phyloP scores from a whole-genome alignment of 805 yeast species.

The Spathaspora boniae region DNA sequence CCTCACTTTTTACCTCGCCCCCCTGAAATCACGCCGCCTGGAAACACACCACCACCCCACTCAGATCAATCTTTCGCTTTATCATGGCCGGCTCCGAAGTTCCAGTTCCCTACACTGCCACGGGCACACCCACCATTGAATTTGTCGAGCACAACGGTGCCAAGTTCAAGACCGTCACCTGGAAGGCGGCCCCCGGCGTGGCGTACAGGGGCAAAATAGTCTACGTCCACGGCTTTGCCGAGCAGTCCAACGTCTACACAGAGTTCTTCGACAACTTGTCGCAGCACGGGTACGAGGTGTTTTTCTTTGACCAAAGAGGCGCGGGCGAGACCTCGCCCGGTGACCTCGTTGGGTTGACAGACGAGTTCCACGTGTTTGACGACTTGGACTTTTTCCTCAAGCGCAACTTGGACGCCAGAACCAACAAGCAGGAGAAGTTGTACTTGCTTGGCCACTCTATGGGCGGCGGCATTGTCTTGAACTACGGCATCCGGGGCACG shows the following conservation, averaged over 20 bases:
- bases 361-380: constrained; percentile 52
- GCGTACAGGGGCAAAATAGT: constrained; percentile 51
- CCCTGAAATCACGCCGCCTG: neutral
- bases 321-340: constrained; percentile 64
- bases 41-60: neutral
- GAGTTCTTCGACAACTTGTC: constrained; percentile 53
- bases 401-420: constrained; percentile 34
- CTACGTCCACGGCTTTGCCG: constrained; percentile 72
- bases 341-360: constrained; percentile 50
- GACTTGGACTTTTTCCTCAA: constrained; percentile 60
- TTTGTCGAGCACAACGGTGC: constrained; percentile 35
- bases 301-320: constrained; percentile 74
- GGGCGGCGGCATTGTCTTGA: constrained; percentile 75
- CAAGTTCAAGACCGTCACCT: constrained; percentile 37
- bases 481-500: constrained; percentile 58
- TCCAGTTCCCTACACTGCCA: constrained; percentile 39
- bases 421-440: constrained; percentile 35
- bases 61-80: too few relatives aligned
- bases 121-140: constrained; percentile 25
- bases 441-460: constrained; percentile 68
- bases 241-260: constrained; percentile 47
- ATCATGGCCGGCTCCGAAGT: constrained; percentile 12
- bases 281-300: constrained; percentile 56
- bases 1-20: constrained; percentile 1
- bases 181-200: constrained; percentile 34